Evolutionary conservation across 2,329 filamentous ascomycete genomes (phyloP), one percentile per base, ranked within the genome.

Genomic region (Penicillium corylophilum): DNA sequence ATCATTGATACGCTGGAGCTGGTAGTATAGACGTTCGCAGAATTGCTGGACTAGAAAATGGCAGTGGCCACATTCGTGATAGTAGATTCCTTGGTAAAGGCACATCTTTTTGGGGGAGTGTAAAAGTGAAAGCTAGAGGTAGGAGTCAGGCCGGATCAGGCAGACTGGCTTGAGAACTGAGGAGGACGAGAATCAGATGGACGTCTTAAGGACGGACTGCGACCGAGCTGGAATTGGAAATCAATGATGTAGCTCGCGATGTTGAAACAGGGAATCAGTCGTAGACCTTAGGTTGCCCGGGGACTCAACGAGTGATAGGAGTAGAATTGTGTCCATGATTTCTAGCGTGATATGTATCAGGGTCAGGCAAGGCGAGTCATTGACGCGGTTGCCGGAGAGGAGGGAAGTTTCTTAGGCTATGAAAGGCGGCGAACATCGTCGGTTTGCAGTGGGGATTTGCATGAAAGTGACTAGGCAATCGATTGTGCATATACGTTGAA

Each of bases 1-100:
- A 29, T 70, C 63, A 18, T 70, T 67, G 49, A 71, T 71, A 2
- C 63, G 65, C 10, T 59, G 51, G 1, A 72, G 54, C 33, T 69
- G 62, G n/a, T 38, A 12, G 10, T 61, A 46, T 7, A 65, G 44
- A 4, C 46, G 13, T 4, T 18, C 42, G 54, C 70, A 72, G 56
- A 67, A 62, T 6, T 49, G 20, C 28, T 54, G 33, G 2, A 68
- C 51, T 5, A 59, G 36, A 40, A 64, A 62, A 31, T 45, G 48
- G 4, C 46, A 55, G 46, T 71, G 67, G 9, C 51, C 46, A 60
- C 69, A 71, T 8, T 54, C 44, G 35, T 39, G n/a, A 53, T 60
- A 62, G 41, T 44, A 49, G 18, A 59, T 57, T 15, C 57, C 57
- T 2, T 53, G 38, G 49, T 66, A 69, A 12, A 56, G 48, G 41